Evolutionary conservation across 2,329 filamentous ascomycete genomes (phyloP).

Genomic region (Paraphoma chrysanthemicola): DNA sequence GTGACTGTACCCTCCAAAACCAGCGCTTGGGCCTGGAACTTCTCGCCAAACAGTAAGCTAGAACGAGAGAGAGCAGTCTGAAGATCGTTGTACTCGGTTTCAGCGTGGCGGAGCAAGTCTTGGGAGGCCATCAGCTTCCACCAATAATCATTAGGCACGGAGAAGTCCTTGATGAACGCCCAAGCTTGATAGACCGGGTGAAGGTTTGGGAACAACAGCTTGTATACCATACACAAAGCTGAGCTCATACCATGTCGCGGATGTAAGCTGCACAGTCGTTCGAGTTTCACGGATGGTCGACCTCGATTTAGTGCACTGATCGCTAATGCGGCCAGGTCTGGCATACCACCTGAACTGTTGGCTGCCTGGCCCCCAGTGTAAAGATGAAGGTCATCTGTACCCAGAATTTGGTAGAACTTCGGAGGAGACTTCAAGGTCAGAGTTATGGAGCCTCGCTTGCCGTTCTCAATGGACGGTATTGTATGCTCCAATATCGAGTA

Average conservation of each 20-base stretch:
- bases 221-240: slow-evolving; percentile 61
- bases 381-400: slow-evolving; percentile 24
- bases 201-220: slow-evolving; percentile 33
- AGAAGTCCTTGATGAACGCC: slow-evolving; percentile 38
- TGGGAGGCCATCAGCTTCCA: slow-evolving; percentile 39
- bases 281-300: slow-evolving; percentile 14
- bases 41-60: slow-evolving; percentile 16
- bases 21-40: slow-evolving; percentile 33
- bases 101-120: slow-evolving; percentile 64
- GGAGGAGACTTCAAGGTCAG: slow-evolving; percentile 50
- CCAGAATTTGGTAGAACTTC: slow-evolving; percentile 44
- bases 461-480: slow-evolving; percentile 31
- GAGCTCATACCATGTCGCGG: slow-evolving; percentile 47
- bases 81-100: slow-evolving; percentile 65
- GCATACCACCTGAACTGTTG: neutral
- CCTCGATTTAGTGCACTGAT: neutral
- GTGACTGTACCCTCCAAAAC: slow-evolving; percentile 32
- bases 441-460: slow-evolving; percentile 31
- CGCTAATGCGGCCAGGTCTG: neutral
- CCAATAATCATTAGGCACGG: slow-evolving; percentile 17
- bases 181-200: slow-evolving; percentile 39
- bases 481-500: slow-evolving; percentile 52
- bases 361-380: slow-evolving; percentile 18
- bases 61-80: slow-evolving; percentile 58
- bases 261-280: slow-evolving; percentile 47